phyloP scores from a whole-genome alignment of 805 yeast species.

The Candida adriatica region DNA sequence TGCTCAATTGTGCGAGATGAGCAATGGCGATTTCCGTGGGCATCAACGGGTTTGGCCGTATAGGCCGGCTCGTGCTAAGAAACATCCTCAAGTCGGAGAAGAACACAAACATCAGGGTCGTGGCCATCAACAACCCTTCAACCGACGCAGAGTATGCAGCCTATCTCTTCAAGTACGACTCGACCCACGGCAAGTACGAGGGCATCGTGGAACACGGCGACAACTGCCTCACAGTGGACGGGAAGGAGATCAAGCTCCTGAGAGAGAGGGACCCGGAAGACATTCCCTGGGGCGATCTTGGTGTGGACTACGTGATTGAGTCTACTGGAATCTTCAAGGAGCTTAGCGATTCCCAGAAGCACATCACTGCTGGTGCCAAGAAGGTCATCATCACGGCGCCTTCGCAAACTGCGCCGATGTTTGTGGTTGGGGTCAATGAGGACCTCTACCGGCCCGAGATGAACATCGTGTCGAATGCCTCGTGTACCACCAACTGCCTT shows the following conservation, averaged over 20 bases:
- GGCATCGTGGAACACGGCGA: constrained; percentile 54
- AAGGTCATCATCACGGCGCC: constrained; percentile 70
- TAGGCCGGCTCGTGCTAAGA: constrained; percentile 85
- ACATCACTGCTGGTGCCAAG: constrained; percentile 68
- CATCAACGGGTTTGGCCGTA: constrained; percentile 93
- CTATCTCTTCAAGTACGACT: constrained; percentile 70
- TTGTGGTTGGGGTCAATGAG: constrained; percentile 65
- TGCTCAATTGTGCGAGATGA: no score
- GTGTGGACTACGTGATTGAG: constrained; percentile 60
- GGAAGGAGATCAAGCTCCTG: constrained; percentile 41
- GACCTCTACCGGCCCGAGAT: constrained; percentile 50
- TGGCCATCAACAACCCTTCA: constrained; percentile 66
- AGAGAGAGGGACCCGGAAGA: constrained; percentile 62
- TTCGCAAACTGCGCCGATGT: constrained; percentile 67
- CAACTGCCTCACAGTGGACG: constrained; percentile 46
- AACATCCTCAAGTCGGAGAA: constrained; percentile 8
- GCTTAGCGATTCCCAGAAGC: constrained; percentile 59
- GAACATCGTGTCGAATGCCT: constrained; percentile 61
- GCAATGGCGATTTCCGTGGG: constrained; percentile 55
- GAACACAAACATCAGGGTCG: constrained; percentile 47
- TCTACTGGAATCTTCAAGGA: constrained; percentile 70
- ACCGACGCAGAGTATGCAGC: constrained; percentile 64
- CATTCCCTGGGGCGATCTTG: constrained; percentile 61
- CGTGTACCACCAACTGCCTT: constrained; percentile 70
- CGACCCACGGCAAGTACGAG: constrained; percentile 58